Percentiles rank a stretch among this genome's conserved stretches.
Conservation (phyloP, 352 stramenopile species). For the Phytophthora europaea region DNA sequence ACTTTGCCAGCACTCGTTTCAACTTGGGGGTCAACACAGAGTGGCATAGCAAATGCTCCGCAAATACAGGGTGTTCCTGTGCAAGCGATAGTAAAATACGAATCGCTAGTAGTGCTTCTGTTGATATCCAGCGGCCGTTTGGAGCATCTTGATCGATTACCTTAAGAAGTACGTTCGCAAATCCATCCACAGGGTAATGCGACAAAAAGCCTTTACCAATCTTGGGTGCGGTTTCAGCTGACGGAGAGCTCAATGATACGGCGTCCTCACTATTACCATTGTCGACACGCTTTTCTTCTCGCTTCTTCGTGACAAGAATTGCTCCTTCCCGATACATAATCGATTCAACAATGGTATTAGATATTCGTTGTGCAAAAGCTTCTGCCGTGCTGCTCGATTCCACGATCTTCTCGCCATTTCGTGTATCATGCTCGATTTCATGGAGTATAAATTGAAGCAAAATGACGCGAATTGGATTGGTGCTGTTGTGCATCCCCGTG, state of each 20-base stretch:
- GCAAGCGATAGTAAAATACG: conserved; percentile 72
- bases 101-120: conserved; percentile 56
- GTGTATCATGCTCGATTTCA: conserved; percentile 58
- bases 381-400: background rate
- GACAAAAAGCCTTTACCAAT: conserved; percentile 3
- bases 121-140: conserved; percentile 31
- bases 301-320: conserved; percentile 31
- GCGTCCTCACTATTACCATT: conserved; percentile 17
- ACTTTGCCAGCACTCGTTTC: conserved; percentile 52
- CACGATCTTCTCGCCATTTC: background rate
- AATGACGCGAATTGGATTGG: conserved; percentile 48
- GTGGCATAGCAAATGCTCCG: conserved; percentile 54
- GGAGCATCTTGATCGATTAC: conserved; percentile 52
- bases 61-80: conserved; percentile 59
- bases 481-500: conserved; percentile 35
- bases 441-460: conserved; percentile 66
- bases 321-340: conserved; percentile 40
- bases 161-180: conserved; percentile 64
- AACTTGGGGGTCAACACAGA: conserved; percentile 43
- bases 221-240: conserved; percentile 19
- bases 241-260: conserved; percentile 20
- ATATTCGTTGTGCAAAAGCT: conserved; percentile 21
- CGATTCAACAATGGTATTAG: conserved; percentile 53
- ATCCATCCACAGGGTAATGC: conserved; percentile 36
- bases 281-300: conserved; percentile 49